These are phyloP conservation scores for Hypericum perforatum DNA, from an alignment of 345 rosid genomes.

Conservation along the genomic window DNA sequence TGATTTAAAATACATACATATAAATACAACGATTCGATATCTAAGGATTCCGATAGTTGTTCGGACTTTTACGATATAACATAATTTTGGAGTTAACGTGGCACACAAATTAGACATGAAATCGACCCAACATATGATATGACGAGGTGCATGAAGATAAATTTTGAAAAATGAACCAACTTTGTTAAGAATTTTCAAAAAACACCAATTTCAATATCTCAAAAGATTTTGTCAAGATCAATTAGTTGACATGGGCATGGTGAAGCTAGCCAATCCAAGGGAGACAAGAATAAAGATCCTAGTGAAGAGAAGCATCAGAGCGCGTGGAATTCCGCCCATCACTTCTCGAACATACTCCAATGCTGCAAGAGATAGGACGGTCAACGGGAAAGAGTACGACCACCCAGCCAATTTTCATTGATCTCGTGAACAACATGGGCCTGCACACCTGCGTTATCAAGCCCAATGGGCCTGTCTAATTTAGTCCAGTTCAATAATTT, in stretches of 20 bases:
- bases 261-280: not conserved
- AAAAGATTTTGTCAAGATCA: too few relatives aligned
- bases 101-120: too few relatives aligned
- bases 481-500: slow-evolving; percentile 1
- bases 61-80: too few relatives aligned
- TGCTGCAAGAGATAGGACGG: slow-evolving; percentile 4
- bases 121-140: too few relatives aligned
- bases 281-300: not conserved
- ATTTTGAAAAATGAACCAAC: too few relatives aligned
- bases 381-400: slow-evolving; percentile 7
- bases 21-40: too few relatives aligned
- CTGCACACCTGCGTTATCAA: not conserved
- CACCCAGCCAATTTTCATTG: slow-evolving; percentile 7
- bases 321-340: not conserved
- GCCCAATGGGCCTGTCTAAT: not conserved
- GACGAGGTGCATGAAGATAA: too few relatives aligned
- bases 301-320: slow-evolving; percentile 3
- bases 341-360: slow-evolving; percentile 1
- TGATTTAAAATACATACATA: too few relatives aligned
- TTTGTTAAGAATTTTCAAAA: too few relatives aligned
- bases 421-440: slow-evolving; percentile 6
- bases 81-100: too few relatives aligned
- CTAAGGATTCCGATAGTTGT: too few relatives aligned
- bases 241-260: not conserved
- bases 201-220: too few relatives aligned